phyloP scores from a whole-genome alignment of 768 basidiomycete genomes.

The Coprinopsis sp. region DNA sequence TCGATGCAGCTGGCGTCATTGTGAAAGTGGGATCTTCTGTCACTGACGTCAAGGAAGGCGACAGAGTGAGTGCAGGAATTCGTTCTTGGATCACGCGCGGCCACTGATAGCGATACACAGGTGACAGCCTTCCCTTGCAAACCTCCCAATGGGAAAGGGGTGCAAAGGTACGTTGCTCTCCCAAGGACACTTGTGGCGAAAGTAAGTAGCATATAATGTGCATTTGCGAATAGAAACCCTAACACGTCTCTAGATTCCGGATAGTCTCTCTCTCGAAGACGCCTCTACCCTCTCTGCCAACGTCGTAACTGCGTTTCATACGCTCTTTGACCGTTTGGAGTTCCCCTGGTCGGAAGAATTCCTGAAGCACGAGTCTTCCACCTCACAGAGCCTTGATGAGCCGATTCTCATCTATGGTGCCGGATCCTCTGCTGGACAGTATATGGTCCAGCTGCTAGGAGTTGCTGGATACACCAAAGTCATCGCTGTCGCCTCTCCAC shows the following conservation, averaged over 20 bases:
- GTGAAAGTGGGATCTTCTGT: slow-evolving; percentile 32
- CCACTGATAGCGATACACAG: slow-evolving; percentile 10
- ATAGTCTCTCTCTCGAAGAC: slow-evolving; percentile 29
- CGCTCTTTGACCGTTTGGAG: slow-evolving; percentile 33
- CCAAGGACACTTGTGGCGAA: slow-evolving; percentile 28
- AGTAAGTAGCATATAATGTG: slow-evolving; percentile 18
- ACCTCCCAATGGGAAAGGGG: slow-evolving; percentile 24
- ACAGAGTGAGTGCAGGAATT: slow-evolving; percentile 28
- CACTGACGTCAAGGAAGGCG: slow-evolving; percentile 31
- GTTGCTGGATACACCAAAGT: slow-evolving; percentile 39
- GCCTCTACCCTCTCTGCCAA: slow-evolving; percentile 38
- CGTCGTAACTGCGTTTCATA: slow-evolving; percentile 37
- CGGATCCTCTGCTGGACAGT: slow-evolving; percentile 36
- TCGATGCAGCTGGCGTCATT: slow-evolving; percentile 35
- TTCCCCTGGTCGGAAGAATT: slow-evolving; percentile 19
- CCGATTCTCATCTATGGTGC: slow-evolving; percentile 45
- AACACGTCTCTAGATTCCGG: slow-evolving; percentile 34
- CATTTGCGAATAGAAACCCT: background rate
- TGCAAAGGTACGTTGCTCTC: slow-evolving; percentile 34
- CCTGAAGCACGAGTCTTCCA: too few species aligned
- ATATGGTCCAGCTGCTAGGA: slow-evolving; percentile 34
- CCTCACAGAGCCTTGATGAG: slow-evolving; percentile 25
- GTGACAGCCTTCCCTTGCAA: slow-evolving; percentile 25
- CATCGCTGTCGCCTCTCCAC: slow-evolving; percentile 37
- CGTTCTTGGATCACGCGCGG: background rate